phyloP scores from a whole-genome alignment of 345 rosid genomes.

The Corymbia maculata region DNA sequence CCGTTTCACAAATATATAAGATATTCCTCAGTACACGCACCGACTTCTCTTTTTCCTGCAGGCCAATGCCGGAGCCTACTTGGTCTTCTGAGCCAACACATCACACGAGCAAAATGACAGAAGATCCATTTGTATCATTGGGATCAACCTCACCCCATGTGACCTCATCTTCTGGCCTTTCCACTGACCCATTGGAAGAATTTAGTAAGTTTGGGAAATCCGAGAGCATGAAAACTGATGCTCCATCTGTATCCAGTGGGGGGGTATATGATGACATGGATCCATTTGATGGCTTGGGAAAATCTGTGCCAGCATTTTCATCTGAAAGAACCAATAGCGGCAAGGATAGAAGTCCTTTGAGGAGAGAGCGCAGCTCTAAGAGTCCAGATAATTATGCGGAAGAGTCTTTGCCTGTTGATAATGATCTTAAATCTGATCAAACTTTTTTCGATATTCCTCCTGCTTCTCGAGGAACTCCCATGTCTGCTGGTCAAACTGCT shows the following conservation, averaged over 20 bases:
- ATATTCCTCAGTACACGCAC: neutral
- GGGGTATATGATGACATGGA: constrained; percentile 49
- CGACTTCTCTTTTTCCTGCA: neutral
- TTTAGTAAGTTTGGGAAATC: constrained; percentile 2
- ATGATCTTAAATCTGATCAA: constrained; percentile 36
- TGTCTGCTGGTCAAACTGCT: constrained; percentile 27
- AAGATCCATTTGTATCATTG: constrained; percentile 8
- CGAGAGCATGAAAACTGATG: constrained; percentile 1
- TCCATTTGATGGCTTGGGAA: constrained; percentile 55
- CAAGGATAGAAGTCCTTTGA: constrained; percentile 41
- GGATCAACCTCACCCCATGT: constrained; percentile 3
- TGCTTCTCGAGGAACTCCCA: constrained; percentile 18
- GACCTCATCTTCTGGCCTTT: constrained; percentile 1
- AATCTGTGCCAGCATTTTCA: constrained; percentile 33
- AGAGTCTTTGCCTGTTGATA: constrained; percentile 24
- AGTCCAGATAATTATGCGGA: constrained; percentile 19
- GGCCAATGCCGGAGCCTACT: neutral
- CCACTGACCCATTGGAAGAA: constrained; percentile 11
- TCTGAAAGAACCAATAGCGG: constrained; percentile 29
- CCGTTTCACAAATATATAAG: neutral
- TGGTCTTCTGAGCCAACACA: constrained; percentile 8
- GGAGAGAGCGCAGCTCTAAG: constrained; percentile 27
- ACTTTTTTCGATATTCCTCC: constrained; percentile 28
- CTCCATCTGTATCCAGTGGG: constrained; percentile 9
- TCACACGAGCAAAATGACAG: neutral